Base-by-base conservation (phyloP, 805 yeast species). In the Spathaspora passalidarum region DNA sequence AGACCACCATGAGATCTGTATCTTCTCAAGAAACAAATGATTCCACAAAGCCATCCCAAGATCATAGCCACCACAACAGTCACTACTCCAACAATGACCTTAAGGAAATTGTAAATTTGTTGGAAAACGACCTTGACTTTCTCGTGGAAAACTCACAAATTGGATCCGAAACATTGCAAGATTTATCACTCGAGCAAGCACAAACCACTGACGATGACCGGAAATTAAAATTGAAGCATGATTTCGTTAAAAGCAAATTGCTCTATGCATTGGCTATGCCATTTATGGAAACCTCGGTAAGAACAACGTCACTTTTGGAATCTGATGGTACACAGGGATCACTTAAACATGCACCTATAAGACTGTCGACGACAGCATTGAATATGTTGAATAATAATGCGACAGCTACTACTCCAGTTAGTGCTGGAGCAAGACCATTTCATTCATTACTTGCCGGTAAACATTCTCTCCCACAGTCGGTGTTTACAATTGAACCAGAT, bases 381-480 rank as follows among this genome's bases (percentile, higher is more conserved):
- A 67, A 55, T 47, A 42, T 60, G 49, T 51, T 65, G 16, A 53
- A 52, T 29, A 52, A 46, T 20, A 44, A 47, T 20, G 14, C 32
- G 5, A 42, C 51, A 13, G 16, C 51, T 6, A 20, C 46, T 32
- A 22, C 45, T 17, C 13, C 42, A n/a, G 32, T 43, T 19, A 21
- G 22, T 23, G 17, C 42, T 7, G 18, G 29, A 40, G 5, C 32
- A 25, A 57, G 85, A 29, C 78, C 82, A 10, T 81, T 78, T 63
- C 88, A 88, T 68, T 61, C 84, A 32, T 67, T 82, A 49, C 75
- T 88, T 0, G 76, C 90, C 0, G 82, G 86, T 2, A 89, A 86
- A 55, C 84, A 82, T 48, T 64, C 85, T 0, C 72, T 80, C 1
- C 92, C 92, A 9, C 94, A 88, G 57, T 94, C 96, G 0, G 84